These are phyloP conservation scores for Linum tenue DNA, from an alignment of 345 rosid genomes.

Conservation along the genomic window DNA sequence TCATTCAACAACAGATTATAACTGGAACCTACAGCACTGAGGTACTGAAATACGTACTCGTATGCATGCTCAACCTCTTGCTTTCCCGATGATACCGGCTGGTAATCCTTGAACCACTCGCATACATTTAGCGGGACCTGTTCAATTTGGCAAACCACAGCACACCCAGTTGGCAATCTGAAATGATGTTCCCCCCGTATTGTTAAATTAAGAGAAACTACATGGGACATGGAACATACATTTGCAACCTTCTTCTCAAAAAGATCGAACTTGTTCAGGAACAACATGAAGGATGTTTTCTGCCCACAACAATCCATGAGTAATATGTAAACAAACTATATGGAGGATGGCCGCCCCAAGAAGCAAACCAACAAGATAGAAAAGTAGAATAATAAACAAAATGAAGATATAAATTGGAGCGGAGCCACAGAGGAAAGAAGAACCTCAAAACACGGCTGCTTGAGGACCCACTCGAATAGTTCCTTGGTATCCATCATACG, in stretches of 20 bases:
- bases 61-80: constrained; percentile 95
- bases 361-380: too few species aligned
- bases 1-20: too few species aligned
- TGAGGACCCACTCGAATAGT: constrained; percentile 91
- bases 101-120: constrained; percentile 94
- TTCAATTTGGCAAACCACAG: constrained; percentile 8
- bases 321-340: not conserved
- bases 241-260: constrained; percentile 89
- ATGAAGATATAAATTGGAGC: not conserved
- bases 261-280: constrained; percentile 89
- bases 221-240: constrained; percentile 32
- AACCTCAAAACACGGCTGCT: constrained; percentile 99
- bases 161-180: constrained; percentile 1
- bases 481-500: constrained; percentile 94
- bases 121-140: constrained; percentile 86
- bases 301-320: constrained; percentile 26
- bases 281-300: constrained; percentile 98
- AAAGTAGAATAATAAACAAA: not conserved
- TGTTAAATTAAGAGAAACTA: not conserved
- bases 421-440: not conserved
- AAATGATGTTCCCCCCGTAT: not conserved
- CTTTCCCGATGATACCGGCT: constrained; percentile 74
- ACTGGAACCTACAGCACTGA: too few species aligned
- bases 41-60: constrained; percentile 34
- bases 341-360: too few species aligned